phyloP scores from a whole-genome alignment of 2,329 filamentous ascomycete species.

The Penicillium frequentans region DNA sequence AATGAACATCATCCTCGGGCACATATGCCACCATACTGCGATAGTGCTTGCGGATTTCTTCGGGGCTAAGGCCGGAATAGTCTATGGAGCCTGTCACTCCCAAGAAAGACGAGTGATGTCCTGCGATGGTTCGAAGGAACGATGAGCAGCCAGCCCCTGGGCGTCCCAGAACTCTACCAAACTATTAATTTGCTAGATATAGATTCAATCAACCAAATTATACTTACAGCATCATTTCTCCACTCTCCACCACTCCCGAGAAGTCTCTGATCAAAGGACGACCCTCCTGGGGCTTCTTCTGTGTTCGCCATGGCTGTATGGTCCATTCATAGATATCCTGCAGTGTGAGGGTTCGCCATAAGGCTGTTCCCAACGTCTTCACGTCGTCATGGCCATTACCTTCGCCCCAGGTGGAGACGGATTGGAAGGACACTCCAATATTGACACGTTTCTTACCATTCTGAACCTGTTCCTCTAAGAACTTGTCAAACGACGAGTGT shows the following conservation, averaged over 20 bases:
- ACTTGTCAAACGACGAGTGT: constrained; percentile 66
- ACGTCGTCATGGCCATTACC: constrained; percentile 64
- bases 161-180: constrained; percentile 57
- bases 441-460: constrained; percentile 64
- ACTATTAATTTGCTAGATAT: not conserved
- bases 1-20: constrained; percentile 69
- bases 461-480: constrained; percentile 70
- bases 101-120: constrained; percentile 63
- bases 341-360: constrained; percentile 74
- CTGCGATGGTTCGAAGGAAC: constrained; percentile 69
- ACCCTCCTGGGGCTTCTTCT: constrained; percentile 45
- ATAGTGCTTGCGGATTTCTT: constrained; percentile 64
- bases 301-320: constrained; percentile 49
- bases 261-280: constrained; percentile 62
- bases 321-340: constrained; percentile 62
- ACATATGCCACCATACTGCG: constrained; percentile 72
- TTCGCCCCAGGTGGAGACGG: constrained; percentile 68
- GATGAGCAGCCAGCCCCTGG: constrained; percentile 72
- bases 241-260: constrained; percentile 63
- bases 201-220: not conserved
- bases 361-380: constrained; percentile 66
- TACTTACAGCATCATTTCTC: constrained; percentile 63
- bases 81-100: constrained; percentile 65
- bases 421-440: constrained; percentile 71
- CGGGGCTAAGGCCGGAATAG: constrained; percentile 66